Conservation (phyloP, 306 rosid species). For the Cucumis sativus region Cucumber_9930_V3 NC_026655.2:15665501-15666000, state of each 20-base stretch:
- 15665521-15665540: conserved; percentile 55
- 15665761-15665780: conserved; percentile 17
- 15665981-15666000: conserved; percentile 23
- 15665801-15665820: conserved; percentile 48
- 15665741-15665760: conserved; percentile 26
- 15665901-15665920: conserved; percentile 22
- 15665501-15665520: conserved; percentile 42
- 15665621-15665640: conserved; percentile 81
- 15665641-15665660: conserved; percentile 91
- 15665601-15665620: conserved; percentile 57
- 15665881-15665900: conserved; percentile 50
- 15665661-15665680: conserved; percentile 92
- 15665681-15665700: conserved; percentile 61
- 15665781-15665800: conserved; percentile 14
- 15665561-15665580: conserved; percentile 39
- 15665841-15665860: conserved; percentile 44
- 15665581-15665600: conserved; percentile 90
- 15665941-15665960: conserved; percentile 49
- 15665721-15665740: conserved; percentile 35
- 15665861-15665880: conserved; percentile 49
- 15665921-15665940: conserved; percentile 43
- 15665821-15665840: conserved; percentile 42
- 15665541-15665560: conserved; percentile 34
- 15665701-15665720: conserved; percentile 41
- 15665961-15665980: conserved; percentile 56